Base-by-base conservation (phyloP, 805 yeast species). In the Saturnispora mendoncae region DNA sequence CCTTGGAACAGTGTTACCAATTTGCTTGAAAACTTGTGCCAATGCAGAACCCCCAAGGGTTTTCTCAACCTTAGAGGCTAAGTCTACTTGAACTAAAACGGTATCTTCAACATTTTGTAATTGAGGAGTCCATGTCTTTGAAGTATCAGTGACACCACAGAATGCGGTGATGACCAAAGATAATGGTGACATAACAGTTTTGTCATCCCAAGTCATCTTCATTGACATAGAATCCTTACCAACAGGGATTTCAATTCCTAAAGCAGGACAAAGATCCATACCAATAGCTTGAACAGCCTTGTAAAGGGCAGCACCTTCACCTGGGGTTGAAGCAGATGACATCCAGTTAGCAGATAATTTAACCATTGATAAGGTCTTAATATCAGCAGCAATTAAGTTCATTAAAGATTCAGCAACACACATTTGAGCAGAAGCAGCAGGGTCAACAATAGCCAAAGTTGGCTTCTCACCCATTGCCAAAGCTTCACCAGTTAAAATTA, bases 221-320 rank as follows among this genome's bases (percentile, higher is more conserved):
- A 92, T 90, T 18, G 97, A 87, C 96, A 92, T 87, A 27, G 97
- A 87, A 63, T 92, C 99, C 67, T 92, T 92, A 51, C 99, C 99
- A 28, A 92, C 99, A 12, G 99, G 99, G 44, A 92, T 86, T 17
- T 94, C 72, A 47, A 92, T 66, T 33, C 94, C 97, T 50, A 92
- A 72, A 45, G 76, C 90, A 18, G 97, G 97, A 65, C 98, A 92
- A 54, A 94, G 71, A 50, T 86, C 97, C 57, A 88, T 59, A 51
- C 97, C 96, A 55, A 92, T 78, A 4, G 97, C 97, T 64, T 87
- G 88, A 36, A 92, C 98, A 36, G 97, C 98, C 64, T 87, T 96
- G 59, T 90, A 92, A 47, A 92, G 69, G 48, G 86, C 88, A 39
- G 94, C 73, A 46, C 98, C 98, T 65, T 92, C 98, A 55, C 97